phyloP scores from a whole-genome alignment of 306 rosid genomes.

The Quercus agrifolia region DNA sequence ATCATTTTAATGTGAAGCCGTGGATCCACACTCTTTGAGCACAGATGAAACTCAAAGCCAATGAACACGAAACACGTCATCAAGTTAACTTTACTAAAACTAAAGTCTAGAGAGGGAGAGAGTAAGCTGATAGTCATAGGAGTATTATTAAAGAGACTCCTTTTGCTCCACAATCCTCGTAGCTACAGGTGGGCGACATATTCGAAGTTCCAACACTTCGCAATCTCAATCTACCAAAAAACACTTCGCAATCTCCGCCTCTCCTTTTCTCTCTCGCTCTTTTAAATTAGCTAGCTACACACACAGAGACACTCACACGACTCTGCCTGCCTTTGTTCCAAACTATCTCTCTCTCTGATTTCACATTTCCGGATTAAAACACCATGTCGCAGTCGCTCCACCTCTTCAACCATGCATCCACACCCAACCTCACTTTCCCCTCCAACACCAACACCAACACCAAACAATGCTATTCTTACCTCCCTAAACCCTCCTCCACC shows the following conservation, averaged over 20 bases:
- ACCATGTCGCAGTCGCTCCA: conserved; percentile 74
- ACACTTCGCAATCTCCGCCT: conserved; percentile 4
- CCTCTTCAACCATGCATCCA: conserved; percentile 22
- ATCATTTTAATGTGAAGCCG: too few relatives aligned
- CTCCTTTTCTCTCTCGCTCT: neutral
- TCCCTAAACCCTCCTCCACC: conserved; percentile 22
- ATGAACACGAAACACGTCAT: neutral
- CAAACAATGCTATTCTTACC: conserved; percentile 7
- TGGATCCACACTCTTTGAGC: too few relatives aligned
- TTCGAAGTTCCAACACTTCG: conserved; percentile 4
- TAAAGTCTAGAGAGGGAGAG: too few relatives aligned
- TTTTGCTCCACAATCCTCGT: too few relatives aligned
- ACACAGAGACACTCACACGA: too few relatives aligned
- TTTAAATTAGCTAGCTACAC: too few relatives aligned
- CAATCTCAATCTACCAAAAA: neutral
- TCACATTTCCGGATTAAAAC: neutral
- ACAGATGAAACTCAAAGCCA: neutral
- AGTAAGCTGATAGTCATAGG: too few relatives aligned
- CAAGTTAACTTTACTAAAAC: neutral
- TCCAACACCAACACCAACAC: too few relatives aligned
- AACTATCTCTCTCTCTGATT: neutral
- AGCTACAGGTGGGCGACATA: conserved; percentile 5
- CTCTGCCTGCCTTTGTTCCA: too few relatives aligned
- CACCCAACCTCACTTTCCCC: conserved; percentile 15
- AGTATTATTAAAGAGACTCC: too few relatives aligned